phyloP scores from a whole-genome alignment of 345 rosid species.

The Eutrema heterophyllum region DNA sequence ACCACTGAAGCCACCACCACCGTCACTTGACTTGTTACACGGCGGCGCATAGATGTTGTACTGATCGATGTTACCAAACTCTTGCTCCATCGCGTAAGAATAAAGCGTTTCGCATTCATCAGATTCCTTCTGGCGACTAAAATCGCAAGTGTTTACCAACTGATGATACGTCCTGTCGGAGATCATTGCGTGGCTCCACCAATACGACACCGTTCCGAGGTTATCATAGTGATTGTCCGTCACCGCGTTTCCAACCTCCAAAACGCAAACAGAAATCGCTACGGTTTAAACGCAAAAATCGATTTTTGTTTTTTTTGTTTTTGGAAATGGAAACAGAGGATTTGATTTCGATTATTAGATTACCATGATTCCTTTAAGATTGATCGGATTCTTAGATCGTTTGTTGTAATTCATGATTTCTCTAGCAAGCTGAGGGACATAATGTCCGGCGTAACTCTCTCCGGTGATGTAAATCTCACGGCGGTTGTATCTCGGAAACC shows the following conservation, averaged over 20 bases:
- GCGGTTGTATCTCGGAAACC: constrained; percentile 76
- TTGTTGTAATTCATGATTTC: constrained; percentile 62
- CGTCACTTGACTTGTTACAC: constrained; percentile 78
- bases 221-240: constrained; percentile 91
- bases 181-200: constrained; percentile 99
- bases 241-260: constrained; percentile 94
- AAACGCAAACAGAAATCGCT: not conserved
- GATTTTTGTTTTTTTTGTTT: too few species aligned
- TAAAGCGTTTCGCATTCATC: constrained; percentile 86
- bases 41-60: constrained; percentile 90
- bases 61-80: constrained; percentile 95
- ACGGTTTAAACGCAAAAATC: too few species aligned
- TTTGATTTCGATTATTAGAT: not conserved
- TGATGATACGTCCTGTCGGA: constrained; percentile 80
- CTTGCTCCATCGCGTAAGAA: constrained; percentile 88
- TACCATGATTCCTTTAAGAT: constrained; percentile 93
- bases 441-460: constrained; percentile 99
- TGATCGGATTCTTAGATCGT: constrained; percentile 51
- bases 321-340: not conserved
- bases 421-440: constrained; percentile 89
- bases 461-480: constrained; percentile 76
- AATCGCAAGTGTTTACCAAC: constrained; percentile 80
- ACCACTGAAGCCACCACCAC: constrained; percentile 29
- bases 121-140: constrained; percentile 70
- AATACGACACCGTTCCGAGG: constrained; percentile 90